Percentiles rank a stretch among this genome's conserved stretches.
Conservation (phyloP, 306 rosid genomes). For the Astragalus glycyphyllos region DNA sequence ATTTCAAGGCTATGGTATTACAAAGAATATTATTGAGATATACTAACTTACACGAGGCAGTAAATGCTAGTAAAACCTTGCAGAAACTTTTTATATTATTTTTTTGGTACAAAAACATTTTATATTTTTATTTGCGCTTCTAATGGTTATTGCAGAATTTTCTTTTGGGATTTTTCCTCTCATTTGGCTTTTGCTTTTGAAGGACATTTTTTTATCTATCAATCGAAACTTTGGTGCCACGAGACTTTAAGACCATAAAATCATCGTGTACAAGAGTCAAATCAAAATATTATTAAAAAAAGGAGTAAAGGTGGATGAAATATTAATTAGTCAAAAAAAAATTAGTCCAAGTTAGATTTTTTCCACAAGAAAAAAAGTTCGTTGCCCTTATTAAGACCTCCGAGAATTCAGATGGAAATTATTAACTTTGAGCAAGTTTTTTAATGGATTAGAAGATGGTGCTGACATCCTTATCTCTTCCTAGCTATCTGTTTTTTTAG, state of each 20-base stretch:
- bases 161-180: neutral
- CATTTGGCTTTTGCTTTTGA: no score
- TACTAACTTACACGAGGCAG: no score
- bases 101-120: no score
- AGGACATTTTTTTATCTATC: no score
- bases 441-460: constrained; percentile 23
- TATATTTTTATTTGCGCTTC: no score
- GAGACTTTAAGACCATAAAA: neutral
- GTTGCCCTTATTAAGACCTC: neutral
- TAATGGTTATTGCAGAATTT: neutral
- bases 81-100: no score
- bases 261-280: neutral
- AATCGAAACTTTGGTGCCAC: neutral
- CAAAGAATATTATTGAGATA: no score
- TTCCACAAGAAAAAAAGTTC: neutral
- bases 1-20: no score
- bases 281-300: neutral
- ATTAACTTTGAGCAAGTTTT: constrained; percentile 5
- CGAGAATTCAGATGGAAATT: constrained; percentile 2
- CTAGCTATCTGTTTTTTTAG: no score
- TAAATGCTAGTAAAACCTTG: no score
- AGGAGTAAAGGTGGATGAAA: neutral
- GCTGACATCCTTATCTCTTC: neutral
- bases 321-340: no score
- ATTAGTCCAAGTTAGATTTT: neutral